phyloP scores from a whole-genome alignment of 345 rosid genomes.

The Linum usitatissimum region DNA sequence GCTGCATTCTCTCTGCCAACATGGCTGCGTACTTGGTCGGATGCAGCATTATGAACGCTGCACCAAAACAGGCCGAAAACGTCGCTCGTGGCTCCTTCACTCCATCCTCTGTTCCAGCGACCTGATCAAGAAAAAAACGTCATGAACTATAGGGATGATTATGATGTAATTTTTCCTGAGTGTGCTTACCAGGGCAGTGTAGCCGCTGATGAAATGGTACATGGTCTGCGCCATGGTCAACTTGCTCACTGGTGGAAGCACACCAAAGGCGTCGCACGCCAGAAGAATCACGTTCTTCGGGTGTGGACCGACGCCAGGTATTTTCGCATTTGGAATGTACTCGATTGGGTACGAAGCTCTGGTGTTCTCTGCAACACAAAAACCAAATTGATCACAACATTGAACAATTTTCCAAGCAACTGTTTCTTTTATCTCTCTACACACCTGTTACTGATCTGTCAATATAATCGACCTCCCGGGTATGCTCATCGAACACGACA shows the following conservation, averaged over 20 bases:
- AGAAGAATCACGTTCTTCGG: slow-evolving; percentile 26
- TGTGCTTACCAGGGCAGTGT: slow-evolving; percentile 23
- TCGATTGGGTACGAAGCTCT: slow-evolving; percentile 28
- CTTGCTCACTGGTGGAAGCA: slow-evolving; percentile 32
- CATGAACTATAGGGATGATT: not conserved
- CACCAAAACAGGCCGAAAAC: slow-evolving; percentile 27
- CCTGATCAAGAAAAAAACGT: slow-evolving; percentile 13
- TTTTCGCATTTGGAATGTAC: slow-evolving; percentile 25
- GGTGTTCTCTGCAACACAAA: slow-evolving; percentile 23
- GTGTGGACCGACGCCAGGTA: slow-evolving; percentile 25
- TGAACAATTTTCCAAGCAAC: no score
- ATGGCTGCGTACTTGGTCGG: slow-evolving; percentile 29
- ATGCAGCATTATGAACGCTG: slow-evolving; percentile 27
- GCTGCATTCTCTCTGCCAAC: slow-evolving; percentile 27
- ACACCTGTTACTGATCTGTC: slow-evolving; percentile 88
- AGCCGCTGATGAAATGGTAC: slow-evolving; percentile 29
- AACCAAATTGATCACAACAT: no score
- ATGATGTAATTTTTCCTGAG: no score
- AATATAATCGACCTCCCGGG: slow-evolving; percentile 66
- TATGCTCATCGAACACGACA: slow-evolving; percentile 88
- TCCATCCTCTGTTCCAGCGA: slow-evolving; percentile 23
- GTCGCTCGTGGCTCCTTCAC: slow-evolving; percentile 29
- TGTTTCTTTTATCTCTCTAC: not conserved
- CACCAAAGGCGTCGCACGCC: slow-evolving; percentile 29
- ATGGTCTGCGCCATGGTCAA: slow-evolving; percentile 26